These are phyloP conservation scores for Petunia secreta DNA, from an alignment of 257 asterid genomes.

Conservation along the genomic window DNA sequence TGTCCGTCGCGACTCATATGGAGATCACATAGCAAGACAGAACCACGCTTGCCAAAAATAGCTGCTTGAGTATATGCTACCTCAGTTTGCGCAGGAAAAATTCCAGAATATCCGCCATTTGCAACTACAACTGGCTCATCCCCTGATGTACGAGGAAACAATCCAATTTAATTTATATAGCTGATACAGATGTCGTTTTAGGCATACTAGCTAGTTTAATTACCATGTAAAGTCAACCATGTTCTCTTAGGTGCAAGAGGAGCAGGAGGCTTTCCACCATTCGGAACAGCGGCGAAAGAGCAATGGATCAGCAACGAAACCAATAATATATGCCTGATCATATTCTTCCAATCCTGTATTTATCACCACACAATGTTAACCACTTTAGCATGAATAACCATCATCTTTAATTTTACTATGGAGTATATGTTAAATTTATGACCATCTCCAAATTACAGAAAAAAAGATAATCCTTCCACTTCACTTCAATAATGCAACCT, in stretches of 20 bases:
- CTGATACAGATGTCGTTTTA: too few relatives aligned
- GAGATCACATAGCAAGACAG: conserved; percentile 72
- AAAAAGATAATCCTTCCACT: neutral
- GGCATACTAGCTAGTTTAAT: too few relatives aligned
- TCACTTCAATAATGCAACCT: neutral
- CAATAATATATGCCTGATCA: conserved; percentile 56
- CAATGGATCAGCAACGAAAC: conserved; percentile 56
- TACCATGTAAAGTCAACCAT: conserved; percentile 86
- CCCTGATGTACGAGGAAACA: conserved; percentile 30
- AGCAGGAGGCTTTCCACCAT: conserved; percentile 30
- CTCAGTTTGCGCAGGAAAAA: conserved; percentile 62
- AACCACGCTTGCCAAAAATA: conserved; percentile 47
- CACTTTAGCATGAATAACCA: neutral
- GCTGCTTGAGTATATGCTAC: conserved; percentile 47
- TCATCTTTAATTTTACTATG: neutral
- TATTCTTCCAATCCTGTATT: conserved; percentile 62
- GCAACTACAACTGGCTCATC: conserved; percentile 43
- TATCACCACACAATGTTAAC: neutral
- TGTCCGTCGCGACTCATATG: conserved; percentile 68
- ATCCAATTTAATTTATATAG: neutral
- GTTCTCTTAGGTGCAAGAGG: conserved; percentile 49
- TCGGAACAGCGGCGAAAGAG: conserved; percentile 53
- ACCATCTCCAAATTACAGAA: neutral
- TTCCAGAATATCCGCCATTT: conserved; percentile 73
- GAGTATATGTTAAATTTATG: neutral